Base-by-base conservation (phyloP, 2,329 filamentous ascomycete species). In the Triangularia setosa region DNA sequence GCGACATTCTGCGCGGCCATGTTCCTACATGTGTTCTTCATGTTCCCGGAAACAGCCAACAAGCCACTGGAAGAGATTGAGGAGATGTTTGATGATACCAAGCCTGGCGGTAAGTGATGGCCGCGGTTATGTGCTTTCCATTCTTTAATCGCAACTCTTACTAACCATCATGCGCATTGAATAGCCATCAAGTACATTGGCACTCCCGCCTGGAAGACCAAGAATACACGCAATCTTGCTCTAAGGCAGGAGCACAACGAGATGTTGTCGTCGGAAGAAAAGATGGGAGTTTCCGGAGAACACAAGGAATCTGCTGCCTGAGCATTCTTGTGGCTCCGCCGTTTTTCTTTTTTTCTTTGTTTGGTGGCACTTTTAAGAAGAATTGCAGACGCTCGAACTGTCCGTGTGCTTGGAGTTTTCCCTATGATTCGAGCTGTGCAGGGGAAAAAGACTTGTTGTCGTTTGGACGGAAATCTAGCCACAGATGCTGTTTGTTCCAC, bases 201-300 rank as follows among this genome's bases (percentile, higher is more conserved):
- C 54, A 76, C 71, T 3, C 79, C 77, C 4, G 79, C 79, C 35
- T 80, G 78, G 78, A 78, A 75, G 73, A 80, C 78, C 1, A 72
- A 67, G 65, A 79, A 80, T 61, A 69, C 71, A 35, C 76, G 76
- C 64, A 63, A 69, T 27, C 68, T 73, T 56, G 69, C 74, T 14
- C 70, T 74, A 6, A 69, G 67, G 33, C 65, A 73, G 35, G 78
- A 79, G 72, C 74, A 72, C 40, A 75, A 75, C 66, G 65, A 76
- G 63, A 57, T 75, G n/a, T 12, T 56, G 24, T 72, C 72, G 54
- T 69, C 73, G 2, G 73, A 76, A 53, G 75, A 78, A 67, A 77
- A 77, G 72, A 63, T 75, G 33, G 71, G 64, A 11, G 58, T 35
- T 1, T 12, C n/a, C 30, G 62, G 72, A 58, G 70, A 71, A 40